Conservation (phyloP, 129 eudicot species). For the Solidago caesia region DNA sequence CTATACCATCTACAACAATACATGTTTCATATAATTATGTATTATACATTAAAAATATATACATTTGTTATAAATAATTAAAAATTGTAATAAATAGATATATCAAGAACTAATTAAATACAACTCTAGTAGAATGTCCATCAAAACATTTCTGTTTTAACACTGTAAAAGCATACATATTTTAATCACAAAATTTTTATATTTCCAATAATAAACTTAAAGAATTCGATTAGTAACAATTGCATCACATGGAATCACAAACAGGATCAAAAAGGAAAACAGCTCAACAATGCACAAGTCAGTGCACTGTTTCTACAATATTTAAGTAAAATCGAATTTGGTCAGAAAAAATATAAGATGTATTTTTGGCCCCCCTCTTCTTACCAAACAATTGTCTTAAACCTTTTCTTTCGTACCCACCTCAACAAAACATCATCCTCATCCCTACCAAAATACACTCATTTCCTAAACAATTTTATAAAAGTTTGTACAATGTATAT, state of each 20-base stretch:
- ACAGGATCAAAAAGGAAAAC: background rate
- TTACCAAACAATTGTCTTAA: conserved; percentile 23
- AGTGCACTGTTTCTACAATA: conserved; percentile 10
- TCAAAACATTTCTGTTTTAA: background rate
- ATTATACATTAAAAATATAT: too few relatives aligned
- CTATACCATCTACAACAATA: too few relatives aligned
- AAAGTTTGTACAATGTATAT: background rate
- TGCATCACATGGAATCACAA: conserved; percentile 6
- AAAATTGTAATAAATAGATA: too few relatives aligned
- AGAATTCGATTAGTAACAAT: background rate
- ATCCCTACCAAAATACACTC: background rate
- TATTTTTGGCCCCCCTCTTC: conserved; percentile 10
- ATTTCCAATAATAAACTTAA: background rate
- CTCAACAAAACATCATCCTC: conserved; percentile 12
- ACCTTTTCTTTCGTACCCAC: conserved; percentile 13
- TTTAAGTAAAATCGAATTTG: conserved; percentile 9
- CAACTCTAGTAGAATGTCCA: too few relatives aligned
- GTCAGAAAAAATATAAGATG: conserved; percentile 10
- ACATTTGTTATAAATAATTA: too few relatives aligned
- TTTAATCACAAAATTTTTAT: background rate
- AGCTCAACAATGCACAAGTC: conserved; percentile 11
- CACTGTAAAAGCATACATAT: background rate
- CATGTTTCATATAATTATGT: too few relatives aligned
- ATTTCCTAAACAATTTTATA: too few relatives aligned
- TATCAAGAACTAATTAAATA: too few relatives aligned